Evolutionary conservation across 164 flowering plant species (phyloP).

Genomic region (Chimonanthus salicifolius): DNA sequence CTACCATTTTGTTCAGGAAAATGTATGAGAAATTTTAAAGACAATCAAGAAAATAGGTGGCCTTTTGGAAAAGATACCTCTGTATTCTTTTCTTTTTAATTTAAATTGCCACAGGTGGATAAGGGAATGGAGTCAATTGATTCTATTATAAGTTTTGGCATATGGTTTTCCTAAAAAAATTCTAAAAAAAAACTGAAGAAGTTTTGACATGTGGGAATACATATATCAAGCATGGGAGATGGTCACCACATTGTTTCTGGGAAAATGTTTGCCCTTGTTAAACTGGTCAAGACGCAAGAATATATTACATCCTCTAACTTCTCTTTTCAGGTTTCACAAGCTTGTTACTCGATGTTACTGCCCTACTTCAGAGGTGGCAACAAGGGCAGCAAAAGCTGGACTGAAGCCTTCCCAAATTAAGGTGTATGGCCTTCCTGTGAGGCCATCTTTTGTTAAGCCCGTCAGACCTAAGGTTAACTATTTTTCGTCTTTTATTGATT

Average conservation of each 20-base stretch:
- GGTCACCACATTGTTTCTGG: not conserved
- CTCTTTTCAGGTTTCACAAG: slow-evolving; percentile 80
- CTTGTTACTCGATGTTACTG: slow-evolving; percentile 97
- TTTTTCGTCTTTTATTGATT: not conserved
- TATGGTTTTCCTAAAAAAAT: no score
- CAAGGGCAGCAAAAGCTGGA: slow-evolving; percentile 88
- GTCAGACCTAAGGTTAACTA: slow-evolving; percentile 72
- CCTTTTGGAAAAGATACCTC: no score
- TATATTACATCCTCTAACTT: not conserved
- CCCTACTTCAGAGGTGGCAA: slow-evolving; percentile 78
- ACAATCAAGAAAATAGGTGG: no score
- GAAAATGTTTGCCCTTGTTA: not conserved
- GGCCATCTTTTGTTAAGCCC: slow-evolving; percentile 92
- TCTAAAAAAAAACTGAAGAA: no score
- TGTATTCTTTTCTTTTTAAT: no score
- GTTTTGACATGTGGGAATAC: no score
- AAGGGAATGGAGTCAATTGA: no score
- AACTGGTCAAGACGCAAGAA: not conserved
- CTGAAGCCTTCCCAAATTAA: slow-evolving; percentile 78
- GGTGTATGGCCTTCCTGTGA: slow-evolving; percentile 94
- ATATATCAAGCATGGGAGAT: not conserved
- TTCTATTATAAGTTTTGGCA: no score
- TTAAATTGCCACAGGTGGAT: no score
- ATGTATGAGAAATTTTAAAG: no score
- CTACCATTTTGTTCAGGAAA: no score